These are phyloP conservation scores for Trypanosoma caninum DNA, from an alignment of 208 protist genomes.

Conservation along the genomic window DNA sequence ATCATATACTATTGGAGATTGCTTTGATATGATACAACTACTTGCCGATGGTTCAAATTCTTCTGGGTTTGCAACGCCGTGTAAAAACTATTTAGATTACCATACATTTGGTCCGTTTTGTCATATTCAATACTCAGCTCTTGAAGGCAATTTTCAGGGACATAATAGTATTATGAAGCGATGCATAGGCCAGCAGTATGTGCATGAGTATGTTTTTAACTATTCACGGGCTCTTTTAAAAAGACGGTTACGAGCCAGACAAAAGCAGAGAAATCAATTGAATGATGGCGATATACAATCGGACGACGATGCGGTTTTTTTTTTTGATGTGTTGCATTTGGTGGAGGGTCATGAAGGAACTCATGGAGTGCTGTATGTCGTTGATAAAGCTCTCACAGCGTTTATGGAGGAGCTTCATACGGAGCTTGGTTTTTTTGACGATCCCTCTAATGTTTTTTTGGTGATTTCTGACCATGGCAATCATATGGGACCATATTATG, in stretches of 20 bases:
- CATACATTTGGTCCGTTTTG: conserved; percentile 60
- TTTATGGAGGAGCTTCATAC: conserved; percentile 45
- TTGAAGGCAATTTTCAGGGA: conserved; percentile 46
- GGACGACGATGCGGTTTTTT: conserved; percentile 21
- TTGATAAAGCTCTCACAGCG: conserved; percentile 42
- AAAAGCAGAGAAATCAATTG: neutral
- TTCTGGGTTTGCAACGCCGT: conserved; percentile 29
- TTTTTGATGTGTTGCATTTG: conserved; percentile 57
- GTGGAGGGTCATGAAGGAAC: conserved; percentile 66
- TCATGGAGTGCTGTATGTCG: conserved; percentile 38
- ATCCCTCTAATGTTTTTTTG: conserved; percentile 58
- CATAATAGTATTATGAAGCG: conserved; percentile 58
- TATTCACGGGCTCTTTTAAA: conserved; percentile 39
- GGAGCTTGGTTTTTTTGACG: conserved; percentile 54
- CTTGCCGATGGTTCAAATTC: conserved; percentile 8
- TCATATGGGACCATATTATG: conserved; percentile 70
- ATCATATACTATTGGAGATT: conserved; percentile 36
- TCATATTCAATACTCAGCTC: conserved; percentile 44
- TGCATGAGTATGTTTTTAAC: conserved; percentile 57
- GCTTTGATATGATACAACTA: conserved; percentile 37
- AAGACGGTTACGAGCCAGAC: conserved; percentile 22
- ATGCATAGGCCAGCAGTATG: conserved; percentile 46
- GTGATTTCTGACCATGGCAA: conserved; percentile 58
- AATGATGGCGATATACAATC: neutral
- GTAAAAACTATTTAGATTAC: conserved; percentile 29